Evolutionary conservation across 768 basidiomycete species (phyloP).

Genomic region (Boletus bicolor): DNA sequence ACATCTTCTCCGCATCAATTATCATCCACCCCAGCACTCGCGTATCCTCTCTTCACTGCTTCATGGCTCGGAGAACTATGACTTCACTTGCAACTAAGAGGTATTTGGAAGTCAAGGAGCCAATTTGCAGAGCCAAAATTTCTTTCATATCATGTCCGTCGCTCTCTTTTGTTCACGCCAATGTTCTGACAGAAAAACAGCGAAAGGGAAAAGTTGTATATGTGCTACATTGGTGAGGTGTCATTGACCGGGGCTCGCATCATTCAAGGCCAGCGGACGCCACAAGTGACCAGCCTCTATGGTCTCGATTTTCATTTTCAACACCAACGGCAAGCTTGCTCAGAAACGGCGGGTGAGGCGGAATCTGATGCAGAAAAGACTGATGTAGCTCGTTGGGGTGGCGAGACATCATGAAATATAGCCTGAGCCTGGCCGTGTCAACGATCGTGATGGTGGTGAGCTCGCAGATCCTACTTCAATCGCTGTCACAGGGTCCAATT

Average conservation of each 20-base stretch:
- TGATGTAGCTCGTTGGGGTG: slow-evolving; percentile 41
- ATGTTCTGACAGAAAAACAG: slow-evolving; percentile 36
- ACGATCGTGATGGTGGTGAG: neutral
- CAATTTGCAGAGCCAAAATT: slow-evolving; percentile 69
- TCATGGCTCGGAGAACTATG: slow-evolving; percentile 26
- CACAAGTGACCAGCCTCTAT: slow-evolving; percentile 62
- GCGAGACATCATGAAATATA: neutral
- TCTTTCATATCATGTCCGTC: slow-evolving; percentile 68
- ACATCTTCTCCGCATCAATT: slow-evolving; percentile 13
- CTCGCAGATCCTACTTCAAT: neutral
- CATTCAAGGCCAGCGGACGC: slow-evolving; percentile 82
- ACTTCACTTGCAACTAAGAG: slow-evolving; percentile 45
- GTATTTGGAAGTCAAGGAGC: slow-evolving; percentile 70
- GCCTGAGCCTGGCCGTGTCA: neutral
- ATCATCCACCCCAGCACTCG: neutral
- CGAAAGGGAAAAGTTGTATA: slow-evolving; percentile 72
- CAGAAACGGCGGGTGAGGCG: slow-evolving; percentile 68
- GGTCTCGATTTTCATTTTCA: slow-evolving; percentile 69
- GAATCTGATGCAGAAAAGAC: slow-evolving; percentile 83
- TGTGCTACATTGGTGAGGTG: slow-evolving; percentile 68
- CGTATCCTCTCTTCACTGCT: neutral
- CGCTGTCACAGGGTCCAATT: neutral
- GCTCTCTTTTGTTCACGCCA: neutral
- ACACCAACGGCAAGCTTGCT: slow-evolving; percentile 52
- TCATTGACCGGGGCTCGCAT: slow-evolving; percentile 84